Base-by-base conservation (phyloP, 2,329 filamentous ascomycete genomes). In the Chaetomium strumarium region DNA sequence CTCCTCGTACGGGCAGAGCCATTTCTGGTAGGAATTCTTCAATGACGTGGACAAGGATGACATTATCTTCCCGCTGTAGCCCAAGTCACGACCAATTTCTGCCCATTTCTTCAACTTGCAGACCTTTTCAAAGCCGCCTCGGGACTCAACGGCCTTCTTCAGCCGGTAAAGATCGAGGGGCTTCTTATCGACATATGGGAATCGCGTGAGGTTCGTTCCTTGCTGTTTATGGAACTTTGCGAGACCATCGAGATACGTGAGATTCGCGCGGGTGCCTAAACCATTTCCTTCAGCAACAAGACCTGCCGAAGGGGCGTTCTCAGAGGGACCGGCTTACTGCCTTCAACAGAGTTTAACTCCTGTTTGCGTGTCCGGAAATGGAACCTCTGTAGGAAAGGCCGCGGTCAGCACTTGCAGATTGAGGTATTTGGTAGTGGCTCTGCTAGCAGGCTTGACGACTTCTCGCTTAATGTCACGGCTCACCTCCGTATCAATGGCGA, bases 11-110 rank as follows among this genome's bases (percentile, higher is more conserved):
- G 93, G 93, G 65, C 90, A 89, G 3, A 99, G 83, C 89, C 93
- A 99, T 71, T 92, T 85, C 68, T 96, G 90, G 63, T 95, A 99
- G 0, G 93, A 97, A 69, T 99, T 99, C 69, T 97, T 99, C 39
- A 99, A 79, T 5, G 93, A 97, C 0, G 93, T 99, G 6, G 93
- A 99, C 43, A 99, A 75, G 9, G 93, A 97, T 2, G 92, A 97
- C 93, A 99, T 99, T 58, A 99, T 99, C 75, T 99, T 99, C 66
- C 93, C 93, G 66, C 92, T 97, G 71, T 99, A 99, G 50, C 93
- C 93, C 44, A 99, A 74, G 67, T 97, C 93, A 64, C 93, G 84
- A 33, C 93, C 93, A 62, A 99, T 97, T 69, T 99, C 93, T 14
- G 93, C 93, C 93, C 93, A 99, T 73, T 97, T 97, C 73, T 99